These are phyloP conservation scores for Chenopodium album DNA, from an alignment of 148 eudicot species.

Conservation along the genomic window DNA sequence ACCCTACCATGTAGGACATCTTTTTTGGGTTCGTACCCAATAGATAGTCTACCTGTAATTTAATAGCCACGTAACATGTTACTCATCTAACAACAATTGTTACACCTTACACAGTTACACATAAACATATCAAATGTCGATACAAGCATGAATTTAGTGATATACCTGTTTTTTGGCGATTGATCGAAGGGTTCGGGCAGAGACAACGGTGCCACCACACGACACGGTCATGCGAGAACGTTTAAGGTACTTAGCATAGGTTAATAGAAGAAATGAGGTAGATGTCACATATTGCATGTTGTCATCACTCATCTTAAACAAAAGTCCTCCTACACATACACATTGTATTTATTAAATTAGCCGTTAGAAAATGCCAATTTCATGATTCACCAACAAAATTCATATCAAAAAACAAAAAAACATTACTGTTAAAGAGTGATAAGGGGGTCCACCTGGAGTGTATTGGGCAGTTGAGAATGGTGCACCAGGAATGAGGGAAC, in stretches of 20 bases:
- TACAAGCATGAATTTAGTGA: no score
- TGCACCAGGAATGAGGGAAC: conserved; percentile 73
- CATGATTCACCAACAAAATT: not conserved
- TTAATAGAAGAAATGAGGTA: conserved; percentile 66
- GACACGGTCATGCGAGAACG: conserved; percentile 51
- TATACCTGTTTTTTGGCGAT: conserved; percentile 71
- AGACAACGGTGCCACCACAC: conserved; percentile 54
- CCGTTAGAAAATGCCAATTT: conserved; percentile 16
- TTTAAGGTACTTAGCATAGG: conserved; percentile 77
- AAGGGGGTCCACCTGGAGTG: conserved; percentile 57
- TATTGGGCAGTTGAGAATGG: conserved; percentile 61
- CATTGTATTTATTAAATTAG: not conserved
- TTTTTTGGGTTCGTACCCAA: conserved; percentile 72
- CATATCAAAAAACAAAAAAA: not conserved
- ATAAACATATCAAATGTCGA: no score
- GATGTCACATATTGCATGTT: conserved; percentile 89
- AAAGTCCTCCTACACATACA: conserved; percentile 49
- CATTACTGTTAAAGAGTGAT: not conserved
- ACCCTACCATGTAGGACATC: conserved; percentile 91
- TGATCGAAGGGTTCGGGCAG: conserved; percentile 47
- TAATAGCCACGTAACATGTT: not conserved
- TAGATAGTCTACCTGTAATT: conserved; percentile 62
- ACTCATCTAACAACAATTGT: not conserved
- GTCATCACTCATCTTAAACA: conserved; percentile 66
- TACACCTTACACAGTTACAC: no score